Conservation (phyloP, 768 basidiomycete species). For the Kwoniella pini region DNA sequence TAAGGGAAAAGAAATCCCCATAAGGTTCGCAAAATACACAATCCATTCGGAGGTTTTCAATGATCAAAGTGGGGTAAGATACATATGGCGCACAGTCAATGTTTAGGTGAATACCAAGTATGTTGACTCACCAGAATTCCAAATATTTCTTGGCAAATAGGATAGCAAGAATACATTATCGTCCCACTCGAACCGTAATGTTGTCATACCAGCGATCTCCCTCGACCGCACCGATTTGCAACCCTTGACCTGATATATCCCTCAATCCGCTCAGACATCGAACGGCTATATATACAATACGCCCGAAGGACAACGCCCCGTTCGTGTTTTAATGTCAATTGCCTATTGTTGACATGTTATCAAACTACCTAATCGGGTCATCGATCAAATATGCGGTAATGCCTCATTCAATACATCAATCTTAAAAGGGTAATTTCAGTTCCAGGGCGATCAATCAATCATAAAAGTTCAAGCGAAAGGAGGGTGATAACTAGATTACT, state of each 20-base stretch:
- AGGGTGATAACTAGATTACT: background rate
- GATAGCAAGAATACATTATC: background rate
- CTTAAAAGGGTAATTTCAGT: background rate
- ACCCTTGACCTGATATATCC: background rate
- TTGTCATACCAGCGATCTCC: too few relatives aligned
- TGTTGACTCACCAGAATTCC: too few relatives aligned
- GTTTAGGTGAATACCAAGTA: too few relatives aligned
- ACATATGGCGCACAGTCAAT: too few relatives aligned
- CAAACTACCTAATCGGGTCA: constrained; percentile 2
- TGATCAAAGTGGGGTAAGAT: too few relatives aligned
- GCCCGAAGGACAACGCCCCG: background rate
- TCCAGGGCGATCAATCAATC: background rate
- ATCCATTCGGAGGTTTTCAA: too few relatives aligned
- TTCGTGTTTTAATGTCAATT: too few relatives aligned
- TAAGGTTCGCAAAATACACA: too few relatives aligned
- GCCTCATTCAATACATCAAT: too few relatives aligned
- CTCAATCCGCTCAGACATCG: background rate
- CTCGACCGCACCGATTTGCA: background rate
- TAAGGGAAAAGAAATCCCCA: too few relatives aligned
- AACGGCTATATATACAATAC: background rate
- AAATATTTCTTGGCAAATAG: too few relatives aligned
- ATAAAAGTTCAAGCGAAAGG: constrained; percentile 5
- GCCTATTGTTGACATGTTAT: too few relatives aligned
- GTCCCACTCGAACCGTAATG: background rate
- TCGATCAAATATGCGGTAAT: background rate